These are phyloP conservation scores for Pouteria glomerata DNA, from an alignment of 148 eudicot species.

Conservation along the genomic window DNA sequence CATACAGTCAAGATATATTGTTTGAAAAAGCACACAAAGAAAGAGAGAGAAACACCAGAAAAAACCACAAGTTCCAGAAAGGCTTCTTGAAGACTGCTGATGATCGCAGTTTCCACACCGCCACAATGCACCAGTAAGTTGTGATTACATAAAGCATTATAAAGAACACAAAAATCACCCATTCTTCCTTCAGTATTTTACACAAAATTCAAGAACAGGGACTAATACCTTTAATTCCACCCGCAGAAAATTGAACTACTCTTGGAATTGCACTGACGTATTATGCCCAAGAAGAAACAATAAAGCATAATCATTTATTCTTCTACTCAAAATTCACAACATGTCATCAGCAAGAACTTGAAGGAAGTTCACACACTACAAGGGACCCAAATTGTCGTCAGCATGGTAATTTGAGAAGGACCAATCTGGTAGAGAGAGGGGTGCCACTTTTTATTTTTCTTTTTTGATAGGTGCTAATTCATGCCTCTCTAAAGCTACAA, in stretches of 20 bases:
- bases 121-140: conserved; percentile 15
- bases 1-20: conserved; percentile 23
- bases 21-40: conserved; percentile 9
- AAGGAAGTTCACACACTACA: neutral
- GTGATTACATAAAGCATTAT: neutral
- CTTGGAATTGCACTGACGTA: conserved; percentile 1
- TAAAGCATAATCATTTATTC: neutral
- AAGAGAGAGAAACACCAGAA: conserved; percentile 6
- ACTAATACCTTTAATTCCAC: neutral
- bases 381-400: neutral
- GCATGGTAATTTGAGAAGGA: neutral
- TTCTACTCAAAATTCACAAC: neutral
- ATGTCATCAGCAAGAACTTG: neutral
- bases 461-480: neutral
- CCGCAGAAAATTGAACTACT: conserved; percentile 4
- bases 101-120: neutral
- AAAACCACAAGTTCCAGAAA: conserved; percentile 9
- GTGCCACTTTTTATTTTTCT: too few species aligned
- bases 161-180: neutral
- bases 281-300: neutral
- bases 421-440: too few species aligned
- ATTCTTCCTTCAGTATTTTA: neutral
- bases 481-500: neutral
- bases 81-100: conserved; percentile 10
- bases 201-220: neutral